Evolutionary conservation across 1,284 basidiomycete genomes (phyloP).

Genomic region (Microbotryum silenes-acaulis): DNA sequence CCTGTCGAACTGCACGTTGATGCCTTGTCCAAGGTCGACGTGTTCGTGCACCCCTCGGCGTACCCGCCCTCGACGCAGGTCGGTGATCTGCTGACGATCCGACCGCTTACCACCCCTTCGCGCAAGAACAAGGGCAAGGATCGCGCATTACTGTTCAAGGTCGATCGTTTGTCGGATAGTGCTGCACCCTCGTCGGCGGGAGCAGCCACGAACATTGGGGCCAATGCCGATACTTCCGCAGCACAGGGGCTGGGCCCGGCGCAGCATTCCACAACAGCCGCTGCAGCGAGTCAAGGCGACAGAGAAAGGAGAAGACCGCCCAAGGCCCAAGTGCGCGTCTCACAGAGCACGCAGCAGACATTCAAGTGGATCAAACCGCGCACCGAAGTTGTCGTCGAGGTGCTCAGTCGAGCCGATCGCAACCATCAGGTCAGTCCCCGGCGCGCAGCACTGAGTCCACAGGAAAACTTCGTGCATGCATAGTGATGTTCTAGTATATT

Average conservation of each 20-base stretch:
- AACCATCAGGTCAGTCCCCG: no score
- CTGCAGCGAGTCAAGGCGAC: no score
- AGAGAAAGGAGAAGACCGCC: constrained; percentile 4
- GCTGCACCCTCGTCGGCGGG: background rate
- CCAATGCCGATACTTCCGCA: background rate
- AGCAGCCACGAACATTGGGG: background rate
- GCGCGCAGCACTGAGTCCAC: background rate
- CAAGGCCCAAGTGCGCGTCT: constrained; percentile 18
- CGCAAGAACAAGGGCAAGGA: constrained; percentile 24
- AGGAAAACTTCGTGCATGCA: background rate
- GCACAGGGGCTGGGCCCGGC: background rate
- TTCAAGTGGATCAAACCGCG: constrained; percentile 26
- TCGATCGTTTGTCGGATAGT: constrained; percentile 5
- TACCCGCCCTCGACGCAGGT: constrained; percentile 8
- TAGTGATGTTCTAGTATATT: no score
- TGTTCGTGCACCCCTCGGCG: constrained; percentile 8
- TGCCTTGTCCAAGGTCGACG: constrained; percentile 10
- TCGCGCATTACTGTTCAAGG: constrained; percentile 21
- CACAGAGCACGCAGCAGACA: constrained; percentile 10
- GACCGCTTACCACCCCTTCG: constrained; percentile 9
- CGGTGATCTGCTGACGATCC: constrained; percentile 24
- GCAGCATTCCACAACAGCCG: no score
- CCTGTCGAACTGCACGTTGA: constrained; percentile 22
- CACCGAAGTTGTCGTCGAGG: constrained; percentile 10
- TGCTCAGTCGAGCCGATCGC: background rate